Conservation (phyloP, 345 rosid species). For the Capsella bursapastoris region DNA sequence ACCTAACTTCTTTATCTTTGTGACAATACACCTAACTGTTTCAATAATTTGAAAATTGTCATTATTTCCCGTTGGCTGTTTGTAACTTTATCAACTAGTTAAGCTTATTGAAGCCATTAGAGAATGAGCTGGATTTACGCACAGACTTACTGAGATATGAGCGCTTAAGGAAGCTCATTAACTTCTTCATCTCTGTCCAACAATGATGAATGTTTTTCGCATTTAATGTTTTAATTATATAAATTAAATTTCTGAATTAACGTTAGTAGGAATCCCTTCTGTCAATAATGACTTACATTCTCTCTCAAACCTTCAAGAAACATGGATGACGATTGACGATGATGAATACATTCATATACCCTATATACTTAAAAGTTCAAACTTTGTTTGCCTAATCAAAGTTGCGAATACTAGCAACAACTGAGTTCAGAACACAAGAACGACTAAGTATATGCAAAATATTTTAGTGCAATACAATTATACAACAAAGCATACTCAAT, state of each 20-base stretch:
- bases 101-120: neutral
- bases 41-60: neutral
- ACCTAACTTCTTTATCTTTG: neutral
- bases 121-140: neutral
- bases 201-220: neutral
- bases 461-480: slow-evolving; percentile 23
- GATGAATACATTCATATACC: neutral
- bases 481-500: slow-evolving; percentile 33
- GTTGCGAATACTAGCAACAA: slow-evolving; percentile 1
- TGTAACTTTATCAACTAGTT: neutral
- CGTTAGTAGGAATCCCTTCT: neutral
- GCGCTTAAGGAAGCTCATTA: neutral
- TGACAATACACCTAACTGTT: neutral
- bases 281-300: neutral
- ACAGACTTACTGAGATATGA: neutral
- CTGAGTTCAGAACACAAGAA: slow-evolving; percentile 1
- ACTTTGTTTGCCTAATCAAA: neutral
- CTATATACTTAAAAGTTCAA: neutral
- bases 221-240: neutral
- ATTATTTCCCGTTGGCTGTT: neutral
- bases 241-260: neutral
- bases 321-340: neutral
- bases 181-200: slow-evolving; percentile 1
- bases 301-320: neutral
- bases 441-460: neutral